A percentile compares a stretch with the other conserved stretches of the same genome.
Conservation (phyloP, 306 rosid genomes). For the Lathyrus tuberosus region DNA sequence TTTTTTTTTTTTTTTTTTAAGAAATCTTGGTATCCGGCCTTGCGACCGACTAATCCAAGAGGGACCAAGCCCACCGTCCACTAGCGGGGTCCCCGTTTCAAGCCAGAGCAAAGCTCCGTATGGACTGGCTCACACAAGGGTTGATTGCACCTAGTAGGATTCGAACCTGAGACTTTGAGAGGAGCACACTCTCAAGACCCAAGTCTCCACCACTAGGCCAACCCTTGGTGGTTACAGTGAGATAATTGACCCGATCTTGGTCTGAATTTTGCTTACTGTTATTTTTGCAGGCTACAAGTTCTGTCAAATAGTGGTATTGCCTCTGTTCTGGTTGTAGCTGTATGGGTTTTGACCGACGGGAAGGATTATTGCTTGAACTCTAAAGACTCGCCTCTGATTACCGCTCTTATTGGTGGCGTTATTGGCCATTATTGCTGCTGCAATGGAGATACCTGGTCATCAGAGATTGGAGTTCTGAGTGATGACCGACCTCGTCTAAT, state of each 20-base stretch:
- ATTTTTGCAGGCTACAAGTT: conserved; percentile 76
- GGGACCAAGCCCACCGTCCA: no score
- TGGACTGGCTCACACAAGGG: no score
- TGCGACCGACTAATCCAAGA: no score
- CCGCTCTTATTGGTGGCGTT: conserved; percentile 79
- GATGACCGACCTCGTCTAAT: conserved; percentile 78
- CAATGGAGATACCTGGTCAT: conserved; percentile 98
- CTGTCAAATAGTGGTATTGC: conserved; percentile 78
- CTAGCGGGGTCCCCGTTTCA: no score
- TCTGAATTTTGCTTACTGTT: conserved; percentile 3
- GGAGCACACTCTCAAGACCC: no score
- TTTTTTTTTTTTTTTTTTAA: no score
- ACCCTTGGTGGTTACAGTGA: no score
- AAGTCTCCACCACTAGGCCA: no score
- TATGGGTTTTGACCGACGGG: conserved; percentile 63
- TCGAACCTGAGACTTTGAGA: no score
- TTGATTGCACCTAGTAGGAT: no score
- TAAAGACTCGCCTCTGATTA: conserved; percentile 61
- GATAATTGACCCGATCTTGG: background rate
- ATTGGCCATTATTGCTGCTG: conserved; percentile 91
- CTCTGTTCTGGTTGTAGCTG: conserved; percentile 56
- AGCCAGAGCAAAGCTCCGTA: no score
- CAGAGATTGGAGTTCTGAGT: conserved; percentile 90
- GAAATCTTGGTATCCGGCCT: no score
- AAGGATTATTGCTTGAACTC: conserved; percentile 75